Evolutionary conservation across 2,329 filamentous ascomycete species (phyloP).

Genomic region (Ceratocystis ficicola): DNA sequence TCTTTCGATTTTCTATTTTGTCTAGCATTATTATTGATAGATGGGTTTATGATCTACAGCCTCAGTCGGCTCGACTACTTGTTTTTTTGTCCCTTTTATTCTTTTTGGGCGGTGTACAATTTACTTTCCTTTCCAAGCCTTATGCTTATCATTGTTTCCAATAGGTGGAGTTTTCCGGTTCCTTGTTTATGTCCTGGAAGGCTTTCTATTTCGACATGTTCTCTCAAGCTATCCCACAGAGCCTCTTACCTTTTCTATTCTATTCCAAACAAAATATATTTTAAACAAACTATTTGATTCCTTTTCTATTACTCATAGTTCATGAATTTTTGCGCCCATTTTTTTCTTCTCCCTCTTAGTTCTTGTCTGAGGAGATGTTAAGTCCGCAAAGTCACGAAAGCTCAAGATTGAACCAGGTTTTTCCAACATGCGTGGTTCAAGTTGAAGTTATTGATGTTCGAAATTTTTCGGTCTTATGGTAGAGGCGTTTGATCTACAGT

Average conservation of each 20-base stretch:
- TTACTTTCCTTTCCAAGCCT: not conserved
- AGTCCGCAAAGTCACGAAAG: no score
- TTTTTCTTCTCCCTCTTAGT: not conserved
- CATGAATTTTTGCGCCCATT: not conserved
- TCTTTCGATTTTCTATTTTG: not conserved
- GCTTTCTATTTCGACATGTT: not conserved
- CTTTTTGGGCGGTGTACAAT: not conserved
- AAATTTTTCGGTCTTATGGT: no score
- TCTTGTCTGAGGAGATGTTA: no score
- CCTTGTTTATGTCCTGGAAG: not conserved
- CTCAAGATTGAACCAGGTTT: no score
- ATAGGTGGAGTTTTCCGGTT: not conserved
- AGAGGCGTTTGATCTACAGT: no score
- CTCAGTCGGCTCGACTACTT: constrained; percentile 11
- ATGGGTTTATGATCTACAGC: not conserved
- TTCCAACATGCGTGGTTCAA: no score
- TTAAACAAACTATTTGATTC: not conserved
- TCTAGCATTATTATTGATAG: not conserved
- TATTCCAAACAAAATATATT: not conserved
- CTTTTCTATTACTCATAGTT: not conserved
- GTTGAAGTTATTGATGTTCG: no score
- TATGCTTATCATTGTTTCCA: not conserved
- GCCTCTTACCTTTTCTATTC: not conserved
- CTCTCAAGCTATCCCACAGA: not conserved
- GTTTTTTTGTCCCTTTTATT: constrained; percentile 1